These are phyloP conservation scores for Aethionema arabicum DNA, from an alignment of 345 rosid genomes.

Conservation along the genomic window DNA sequence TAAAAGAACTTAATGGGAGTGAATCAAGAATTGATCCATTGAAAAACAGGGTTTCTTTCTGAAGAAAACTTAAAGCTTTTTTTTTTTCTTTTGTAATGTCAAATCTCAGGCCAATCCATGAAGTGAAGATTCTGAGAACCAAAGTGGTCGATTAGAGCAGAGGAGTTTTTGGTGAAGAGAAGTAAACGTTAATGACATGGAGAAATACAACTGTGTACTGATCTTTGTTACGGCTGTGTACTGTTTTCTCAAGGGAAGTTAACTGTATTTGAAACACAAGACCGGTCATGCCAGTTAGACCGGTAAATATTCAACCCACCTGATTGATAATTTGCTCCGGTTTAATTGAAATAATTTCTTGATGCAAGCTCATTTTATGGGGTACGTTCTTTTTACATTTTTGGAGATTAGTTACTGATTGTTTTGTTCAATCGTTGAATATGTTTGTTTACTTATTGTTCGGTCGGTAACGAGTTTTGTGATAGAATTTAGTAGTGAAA, in stretches of 20 bases:
- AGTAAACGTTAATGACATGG: constrained; percentile 12
- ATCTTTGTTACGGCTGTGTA: constrained; percentile 13
- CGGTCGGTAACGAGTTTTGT: too few relatives aligned
- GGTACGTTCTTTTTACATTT: too few relatives aligned
- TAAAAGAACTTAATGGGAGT: constrained; percentile 20
- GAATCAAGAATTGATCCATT: neutral
- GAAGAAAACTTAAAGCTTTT: neutral
- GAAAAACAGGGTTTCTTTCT: neutral
- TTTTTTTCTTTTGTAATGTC: neutral
- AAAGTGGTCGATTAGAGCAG: constrained; percentile 63
- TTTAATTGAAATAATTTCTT: too few relatives aligned
- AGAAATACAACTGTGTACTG: constrained; percentile 10
- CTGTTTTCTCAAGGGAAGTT: neutral
- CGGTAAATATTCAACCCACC: too few relatives aligned
- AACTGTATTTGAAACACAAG: too few relatives aligned
- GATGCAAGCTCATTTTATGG: too few relatives aligned
- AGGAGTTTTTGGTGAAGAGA: neutral
- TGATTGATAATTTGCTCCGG: too few relatives aligned
- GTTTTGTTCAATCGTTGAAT: too few relatives aligned
- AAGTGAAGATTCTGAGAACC: constrained; percentile 85
- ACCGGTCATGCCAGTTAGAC: too few relatives aligned
- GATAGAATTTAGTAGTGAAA: too few relatives aligned
- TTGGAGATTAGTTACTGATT: too few relatives aligned
- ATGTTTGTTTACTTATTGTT: too few relatives aligned
- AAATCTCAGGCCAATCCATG: constrained; percentile 79